Base-by-base conservation (phyloP, 1,139 yeast species). In the Candida smagusa region DNA sequence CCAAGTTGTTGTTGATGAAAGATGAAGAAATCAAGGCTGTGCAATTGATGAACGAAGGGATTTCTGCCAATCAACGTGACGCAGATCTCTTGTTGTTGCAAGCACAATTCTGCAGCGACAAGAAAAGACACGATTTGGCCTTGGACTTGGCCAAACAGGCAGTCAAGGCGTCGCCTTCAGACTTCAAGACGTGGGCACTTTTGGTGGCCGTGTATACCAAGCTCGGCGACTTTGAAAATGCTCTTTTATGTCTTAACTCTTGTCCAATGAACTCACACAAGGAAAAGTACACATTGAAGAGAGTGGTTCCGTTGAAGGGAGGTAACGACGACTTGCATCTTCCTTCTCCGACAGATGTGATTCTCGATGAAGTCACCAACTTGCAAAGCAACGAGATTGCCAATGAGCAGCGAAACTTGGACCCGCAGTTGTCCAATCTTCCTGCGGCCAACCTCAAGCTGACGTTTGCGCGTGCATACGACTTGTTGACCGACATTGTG, bases 211-310 rank as follows among this genome's bases (percentile, higher is more conserved):
- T 83, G 9, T 86, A 90, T 55, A 83, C 90, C 30, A 68, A 80
- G 38, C 65, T 74, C 45, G 81, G 77, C 38, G 88, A 88, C 56
- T 84, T 77, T 50, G 81, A 79, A 43, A 80, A 77, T 52, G 97
- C 97, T 0, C 68, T 92, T 42, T 63, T 87, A 36, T 81, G 96
- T 0, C 72, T 92, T 48, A 92, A 92, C 56, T 85, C 96, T 6
- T 84, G 96, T 56, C 97, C 97, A 7, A 86, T 92, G 95, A 84
- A 84, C 54, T 75, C 84, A 2, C 75, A 80, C 45, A 78, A 79
- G 49, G 84, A 82, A 31, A 75, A 77, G 42, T 85, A 76, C 52
- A 50, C 68, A 11, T 68, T 77, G 44, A 65, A 62, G 39, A 70
- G 95, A 63, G 63, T 74, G 11, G 77, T 89, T 5, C 72, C 74